Conservation (phyloP, 257 asterid species). For the Salvia rosmarinus region DNA sequence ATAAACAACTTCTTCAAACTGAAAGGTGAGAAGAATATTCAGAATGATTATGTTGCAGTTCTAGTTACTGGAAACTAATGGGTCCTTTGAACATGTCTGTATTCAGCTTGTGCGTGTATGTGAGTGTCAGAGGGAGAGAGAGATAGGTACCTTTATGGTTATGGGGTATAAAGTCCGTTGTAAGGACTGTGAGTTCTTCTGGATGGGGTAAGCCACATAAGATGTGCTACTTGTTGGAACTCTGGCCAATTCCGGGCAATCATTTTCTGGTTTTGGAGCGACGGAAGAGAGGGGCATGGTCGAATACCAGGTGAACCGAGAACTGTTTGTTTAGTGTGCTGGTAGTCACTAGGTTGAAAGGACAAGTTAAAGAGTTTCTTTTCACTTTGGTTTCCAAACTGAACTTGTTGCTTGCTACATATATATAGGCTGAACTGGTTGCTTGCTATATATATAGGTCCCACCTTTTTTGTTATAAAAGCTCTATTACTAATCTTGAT, state of each 20-base stretch:
- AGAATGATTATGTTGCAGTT: conserved; percentile 8
- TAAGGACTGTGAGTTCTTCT: conserved; percentile 51
- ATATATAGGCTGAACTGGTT: conserved; percentile 63
- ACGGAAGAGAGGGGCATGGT: conserved; percentile 70
- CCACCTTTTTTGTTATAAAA: conserved; percentile 46
- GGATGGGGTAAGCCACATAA: conserved; percentile 44
- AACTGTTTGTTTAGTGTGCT: conserved; percentile 30
- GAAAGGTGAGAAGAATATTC: conserved; percentile 30
- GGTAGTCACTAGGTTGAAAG: conserved; percentile 33
- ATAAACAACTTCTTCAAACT: conserved; percentile 92
- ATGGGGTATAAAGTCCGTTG: conserved; percentile 60
- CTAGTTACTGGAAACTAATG: conserved; percentile 17
- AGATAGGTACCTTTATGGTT: conserved; percentile 64
- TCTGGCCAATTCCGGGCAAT: conserved; percentile 43
- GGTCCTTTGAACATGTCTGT: background rate
- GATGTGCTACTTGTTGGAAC: conserved; percentile 40
- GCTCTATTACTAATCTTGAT: conserved; percentile 42
- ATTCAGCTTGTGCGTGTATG: conserved; percentile 13
- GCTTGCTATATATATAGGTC: conserved; percentile 53
- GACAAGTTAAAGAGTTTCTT: conserved; percentile 43
- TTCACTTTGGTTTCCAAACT: conserved; percentile 45
- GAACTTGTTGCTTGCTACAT: conserved; percentile 51
- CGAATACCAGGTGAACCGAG: conserved; percentile 19
- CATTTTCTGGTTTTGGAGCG: conserved; percentile 60
- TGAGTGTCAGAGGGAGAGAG: conserved; percentile 15